Evolutionary conservation across 148 eudicot genomes (phyloP).

Genomic region (Cornus suecica): DNA sequence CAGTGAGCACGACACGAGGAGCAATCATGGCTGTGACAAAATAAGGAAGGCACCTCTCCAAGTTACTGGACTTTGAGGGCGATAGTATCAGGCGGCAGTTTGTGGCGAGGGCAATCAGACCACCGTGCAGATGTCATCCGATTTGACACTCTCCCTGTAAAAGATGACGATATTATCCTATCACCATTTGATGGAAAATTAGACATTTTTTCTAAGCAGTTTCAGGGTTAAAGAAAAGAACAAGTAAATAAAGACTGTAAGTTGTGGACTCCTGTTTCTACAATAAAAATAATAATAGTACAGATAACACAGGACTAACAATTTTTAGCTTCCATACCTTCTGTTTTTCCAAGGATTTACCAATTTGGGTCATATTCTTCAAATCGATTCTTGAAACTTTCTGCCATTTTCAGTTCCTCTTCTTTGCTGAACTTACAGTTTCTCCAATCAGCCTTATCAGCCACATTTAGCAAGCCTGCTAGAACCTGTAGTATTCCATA

Average conservation of each 20-base stretch:
- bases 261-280: no score
- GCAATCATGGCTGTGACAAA: background rate
- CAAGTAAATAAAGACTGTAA: background rate
- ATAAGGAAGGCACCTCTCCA: background rate
- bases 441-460: conserved; percentile 96
- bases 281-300: background rate
- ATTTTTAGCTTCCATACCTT: conserved; percentile 16
- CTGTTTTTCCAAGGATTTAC: conserved; percentile 19
- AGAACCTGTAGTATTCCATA: conserved; percentile 48
- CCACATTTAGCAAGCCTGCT: conserved; percentile 87
- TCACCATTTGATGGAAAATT: background rate
- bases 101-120: background rate
- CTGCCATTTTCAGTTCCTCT: conserved; percentile 74
- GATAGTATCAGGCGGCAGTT: background rate
- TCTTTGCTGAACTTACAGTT: conserved; percentile 85
- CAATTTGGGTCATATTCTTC: conserved; percentile 41
- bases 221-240: background rate
- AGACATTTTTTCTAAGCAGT: background rate
- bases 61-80: background rate
- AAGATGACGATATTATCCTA: conserved; percentile 5
- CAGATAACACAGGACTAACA: background rate
- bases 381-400: conserved; percentile 59
- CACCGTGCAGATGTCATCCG: background rate
- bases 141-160: background rate
- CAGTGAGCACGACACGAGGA: background rate